A percentile compares a stretch with the other conserved stretches of the same genome.
Evolutionary conservation across 164 flowering plant genomes (phyloP).

Genomic region (Cinnamomum micranthum): DNA sequence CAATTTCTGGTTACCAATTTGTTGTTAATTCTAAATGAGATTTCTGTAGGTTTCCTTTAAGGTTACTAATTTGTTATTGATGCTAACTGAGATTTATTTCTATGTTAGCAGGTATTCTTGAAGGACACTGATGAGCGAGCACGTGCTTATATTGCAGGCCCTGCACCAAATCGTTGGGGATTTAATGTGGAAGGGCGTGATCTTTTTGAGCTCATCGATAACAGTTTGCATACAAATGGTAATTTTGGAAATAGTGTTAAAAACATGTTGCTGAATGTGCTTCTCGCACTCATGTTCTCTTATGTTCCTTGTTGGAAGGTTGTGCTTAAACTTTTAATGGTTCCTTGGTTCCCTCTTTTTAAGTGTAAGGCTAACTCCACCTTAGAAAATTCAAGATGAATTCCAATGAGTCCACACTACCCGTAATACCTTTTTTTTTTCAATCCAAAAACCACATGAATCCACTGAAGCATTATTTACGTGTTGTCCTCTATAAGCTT

Average conservation of each 20-base stretch:
- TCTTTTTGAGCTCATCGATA: slow-evolving; percentile 46
- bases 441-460: too few relatives aligned
- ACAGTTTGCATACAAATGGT: slow-evolving; percentile 33
- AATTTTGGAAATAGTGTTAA: slow-evolving; percentile 17
- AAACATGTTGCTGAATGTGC: neutral
- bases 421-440: too few relatives aligned
- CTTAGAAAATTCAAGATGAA: too few relatives aligned
- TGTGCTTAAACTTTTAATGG: neutral
- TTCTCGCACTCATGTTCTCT: neutral
- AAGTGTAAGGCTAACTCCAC: too few relatives aligned
- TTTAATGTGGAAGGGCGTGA: slow-evolving; percentile 69
- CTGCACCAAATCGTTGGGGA: slow-evolving; percentile 99
- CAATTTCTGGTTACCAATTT: too few relatives aligned
- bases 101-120: slow-evolving; percentile 73
- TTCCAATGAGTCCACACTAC: too few relatives aligned
- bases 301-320: neutral
- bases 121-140: slow-evolving; percentile 99
- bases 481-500: too few relatives aligned
- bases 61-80: neutral
- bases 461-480: too few relatives aligned
- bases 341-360: too few relatives aligned
- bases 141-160: slow-evolving; percentile 99
- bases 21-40: neutral
- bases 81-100: neutral
- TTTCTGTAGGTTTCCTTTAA: neutral